Conservation (phyloP, 2,329 filamentous ascomycete genomes). For the Trichoderma brevicompactum region DNA sequence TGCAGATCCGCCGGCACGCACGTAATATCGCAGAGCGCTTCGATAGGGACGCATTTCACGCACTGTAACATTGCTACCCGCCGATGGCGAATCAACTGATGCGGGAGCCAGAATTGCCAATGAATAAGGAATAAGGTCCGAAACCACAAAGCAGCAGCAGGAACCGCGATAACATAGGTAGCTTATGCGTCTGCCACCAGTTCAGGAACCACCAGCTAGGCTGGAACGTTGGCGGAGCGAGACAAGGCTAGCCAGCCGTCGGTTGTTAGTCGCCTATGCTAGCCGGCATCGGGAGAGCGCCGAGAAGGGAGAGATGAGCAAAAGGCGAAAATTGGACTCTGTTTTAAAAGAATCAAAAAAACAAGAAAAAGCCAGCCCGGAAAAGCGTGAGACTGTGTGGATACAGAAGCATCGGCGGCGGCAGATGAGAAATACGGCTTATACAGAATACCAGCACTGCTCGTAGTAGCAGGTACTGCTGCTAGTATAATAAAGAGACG, state of each 20-base stretch:
- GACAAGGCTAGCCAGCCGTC: neutral
- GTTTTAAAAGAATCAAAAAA: neutral
- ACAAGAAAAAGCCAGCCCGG: neutral
- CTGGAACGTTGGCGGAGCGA: neutral
- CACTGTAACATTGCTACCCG: slow-evolving; percentile 5
- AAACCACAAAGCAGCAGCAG: neutral
- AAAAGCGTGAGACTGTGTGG: slow-evolving; percentile 3
- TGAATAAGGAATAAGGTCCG: neutral
- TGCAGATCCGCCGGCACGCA: slow-evolving; percentile 22
- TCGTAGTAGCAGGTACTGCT: too few relatives aligned
- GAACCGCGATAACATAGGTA: neutral
- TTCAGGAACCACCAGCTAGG: slow-evolving; percentile 20
- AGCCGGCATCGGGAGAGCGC: neutral
- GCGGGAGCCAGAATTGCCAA: neutral
- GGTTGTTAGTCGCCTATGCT: slow-evolving; percentile 4
- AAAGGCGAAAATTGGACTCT: neutral
- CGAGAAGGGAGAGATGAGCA: neutral
- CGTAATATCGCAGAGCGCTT: neutral
- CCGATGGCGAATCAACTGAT: slow-evolving; percentile 3
- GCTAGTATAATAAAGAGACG: too few relatives aligned
- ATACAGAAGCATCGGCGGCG: slow-evolving; percentile 14
- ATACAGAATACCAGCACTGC: neutral
- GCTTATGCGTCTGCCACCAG: slow-evolving; percentile 5
- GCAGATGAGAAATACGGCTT: neutral
- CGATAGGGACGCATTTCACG: neutral